These are phyloP conservation scores for Hebeloma cylindrosporum DNA, from an alignment of 768 basidiomycete species.

Conservation along the genomic window DNA sequence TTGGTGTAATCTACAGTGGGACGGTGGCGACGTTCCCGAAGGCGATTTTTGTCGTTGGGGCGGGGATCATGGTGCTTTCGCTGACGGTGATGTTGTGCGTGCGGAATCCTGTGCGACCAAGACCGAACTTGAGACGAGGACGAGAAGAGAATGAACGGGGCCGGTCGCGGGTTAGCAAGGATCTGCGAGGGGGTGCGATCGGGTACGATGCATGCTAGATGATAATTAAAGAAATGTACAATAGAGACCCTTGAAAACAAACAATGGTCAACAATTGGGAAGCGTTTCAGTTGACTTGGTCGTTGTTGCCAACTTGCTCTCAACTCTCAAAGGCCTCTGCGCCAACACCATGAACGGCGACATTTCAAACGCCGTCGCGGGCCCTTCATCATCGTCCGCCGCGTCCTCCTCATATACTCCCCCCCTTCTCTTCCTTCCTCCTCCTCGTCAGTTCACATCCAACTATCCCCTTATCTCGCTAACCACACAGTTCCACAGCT, in stretches of 20 bases:
- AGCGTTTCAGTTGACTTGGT: conserved; percentile 19
- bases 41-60: conserved; percentile 64
- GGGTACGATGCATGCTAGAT: too few relatives aligned
- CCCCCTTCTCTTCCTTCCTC: conserved; percentile 40
- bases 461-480: background rate
- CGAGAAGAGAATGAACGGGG: conserved; percentile 35
- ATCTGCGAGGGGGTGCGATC: conserved; percentile 41
- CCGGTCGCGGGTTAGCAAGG: conserved; percentile 48
- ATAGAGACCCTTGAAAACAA: conserved; percentile 5
- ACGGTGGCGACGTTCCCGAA: conserved; percentile 72
- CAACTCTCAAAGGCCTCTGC: conserved; percentile 23
- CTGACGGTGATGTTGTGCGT: conserved; percentile 39
- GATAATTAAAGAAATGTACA: background rate
- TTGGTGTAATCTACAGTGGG: conserved; percentile 67
- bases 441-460: conserved; percentile 32
- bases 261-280: conserved; percentile 13
- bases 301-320: conserved; percentile 17
- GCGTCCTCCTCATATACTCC: conserved; percentile 13
- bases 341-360: conserved; percentile 38
- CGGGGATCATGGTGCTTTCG: conserved; percentile 44
- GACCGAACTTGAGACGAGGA: conserved; percentile 19
- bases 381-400: conserved; percentile 47
- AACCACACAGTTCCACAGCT: conserved; percentile 22
- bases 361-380: conserved; percentile 58
- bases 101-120: conserved; percentile 37